A percentile compares a stretch with the other conserved stretches of the same genome.
These are phyloP conservation scores for Cercospora citrullina DNA, from an alignment of 2,329 filamentous ascomycete genomes.

Conservation along the genomic window DNA sequence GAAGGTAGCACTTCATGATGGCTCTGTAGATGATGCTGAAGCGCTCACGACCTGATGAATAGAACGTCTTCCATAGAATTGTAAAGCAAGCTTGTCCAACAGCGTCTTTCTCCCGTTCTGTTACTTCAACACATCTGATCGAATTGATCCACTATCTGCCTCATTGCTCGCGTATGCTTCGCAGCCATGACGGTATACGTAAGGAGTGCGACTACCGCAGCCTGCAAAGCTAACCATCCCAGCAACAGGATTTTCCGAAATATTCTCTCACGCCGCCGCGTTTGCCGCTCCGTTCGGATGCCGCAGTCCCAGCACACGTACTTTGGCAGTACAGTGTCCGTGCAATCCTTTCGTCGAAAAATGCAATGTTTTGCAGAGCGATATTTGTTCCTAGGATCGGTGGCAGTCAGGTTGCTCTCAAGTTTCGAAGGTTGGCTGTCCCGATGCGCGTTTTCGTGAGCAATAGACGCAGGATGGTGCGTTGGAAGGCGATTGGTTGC, in stretches of 20 bases:
- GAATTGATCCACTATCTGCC: slow-evolving; percentile 4
- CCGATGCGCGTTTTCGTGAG: neutral
- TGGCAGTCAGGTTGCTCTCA: too few species aligned
- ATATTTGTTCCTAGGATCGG: too few species aligned
- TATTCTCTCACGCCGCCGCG: neutral
- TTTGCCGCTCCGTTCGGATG: neutral
- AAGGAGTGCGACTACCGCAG: neutral
- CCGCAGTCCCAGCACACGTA: neutral
- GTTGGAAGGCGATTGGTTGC: neutral
- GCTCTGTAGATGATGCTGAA: neutral
- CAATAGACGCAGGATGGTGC: neutral
- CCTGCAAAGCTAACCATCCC: slow-evolving; percentile 4
- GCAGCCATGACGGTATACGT: slow-evolving; percentile 6
- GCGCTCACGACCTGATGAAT: neutral
- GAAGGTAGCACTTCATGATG: slow-evolving; percentile 34
- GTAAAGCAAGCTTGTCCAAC: neutral
- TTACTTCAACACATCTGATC: neutral
- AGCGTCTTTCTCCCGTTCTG: neutral
- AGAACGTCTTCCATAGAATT: neutral
- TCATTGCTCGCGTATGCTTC: slow-evolving; percentile 8
- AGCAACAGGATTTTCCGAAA: neutral
- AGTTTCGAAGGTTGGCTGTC: neutral
- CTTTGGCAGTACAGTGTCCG: neutral
- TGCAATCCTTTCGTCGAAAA: slow-evolving; percentile 1
- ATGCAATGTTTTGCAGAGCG: neutral